Evolutionary conservation across 2,329 filamentous ascomycete genomes (phyloP).

Genomic region (Amauroascus niger): DNA sequence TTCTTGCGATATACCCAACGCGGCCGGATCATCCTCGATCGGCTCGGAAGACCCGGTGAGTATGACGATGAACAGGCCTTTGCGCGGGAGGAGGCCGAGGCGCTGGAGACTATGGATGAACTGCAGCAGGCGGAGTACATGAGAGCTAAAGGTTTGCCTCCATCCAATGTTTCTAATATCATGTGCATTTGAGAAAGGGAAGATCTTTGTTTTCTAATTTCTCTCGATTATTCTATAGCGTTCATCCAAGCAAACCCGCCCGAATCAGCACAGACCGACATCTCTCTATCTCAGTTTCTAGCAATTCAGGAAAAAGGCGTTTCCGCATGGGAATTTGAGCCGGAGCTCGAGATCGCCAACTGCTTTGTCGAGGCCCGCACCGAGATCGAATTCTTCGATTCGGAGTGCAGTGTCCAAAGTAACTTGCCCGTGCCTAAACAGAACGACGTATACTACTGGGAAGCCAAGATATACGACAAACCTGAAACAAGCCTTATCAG

Average conservation of each 20-base stretch:
- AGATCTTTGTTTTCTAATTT: constrained; percentile 18
- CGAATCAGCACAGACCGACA: constrained; percentile 91
- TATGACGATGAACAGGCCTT: constrained; percentile 98
- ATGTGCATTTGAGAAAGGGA: too few relatives aligned
- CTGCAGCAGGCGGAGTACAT: constrained; percentile 81
- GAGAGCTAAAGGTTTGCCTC: constrained; percentile 75
- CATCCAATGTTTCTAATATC: too few relatives aligned
- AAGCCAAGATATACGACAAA: constrained; percentile 97
- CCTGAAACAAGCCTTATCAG: constrained; percentile 77
- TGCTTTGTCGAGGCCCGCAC: constrained; percentile 95
- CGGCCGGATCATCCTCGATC: constrained; percentile 85
- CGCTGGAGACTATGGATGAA: constrained; percentile 91
- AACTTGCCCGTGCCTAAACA: constrained; percentile 96
- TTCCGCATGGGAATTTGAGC: constrained; percentile 99
- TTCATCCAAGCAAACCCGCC: constrained; percentile 91
- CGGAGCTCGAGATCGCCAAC: constrained; percentile 96
- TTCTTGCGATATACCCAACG: constrained; percentile 85
- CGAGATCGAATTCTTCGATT: constrained; percentile 98
- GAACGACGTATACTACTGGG: constrained; percentile 99
- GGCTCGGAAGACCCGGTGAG: constrained; percentile 85
- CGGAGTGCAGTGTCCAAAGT: constrained; percentile 92
- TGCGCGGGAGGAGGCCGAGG: constrained; percentile 85
- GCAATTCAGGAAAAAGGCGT: constrained; percentile 99
- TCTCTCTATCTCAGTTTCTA: constrained; percentile 92
- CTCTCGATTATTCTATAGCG: constrained; percentile 44